Evolutionary conservation across 768 basidiomycete genomes (phyloP), one percentile per base, ranked within the genome.

Genomic region (button mushroom (Agaricus bisporus)): DNA sequence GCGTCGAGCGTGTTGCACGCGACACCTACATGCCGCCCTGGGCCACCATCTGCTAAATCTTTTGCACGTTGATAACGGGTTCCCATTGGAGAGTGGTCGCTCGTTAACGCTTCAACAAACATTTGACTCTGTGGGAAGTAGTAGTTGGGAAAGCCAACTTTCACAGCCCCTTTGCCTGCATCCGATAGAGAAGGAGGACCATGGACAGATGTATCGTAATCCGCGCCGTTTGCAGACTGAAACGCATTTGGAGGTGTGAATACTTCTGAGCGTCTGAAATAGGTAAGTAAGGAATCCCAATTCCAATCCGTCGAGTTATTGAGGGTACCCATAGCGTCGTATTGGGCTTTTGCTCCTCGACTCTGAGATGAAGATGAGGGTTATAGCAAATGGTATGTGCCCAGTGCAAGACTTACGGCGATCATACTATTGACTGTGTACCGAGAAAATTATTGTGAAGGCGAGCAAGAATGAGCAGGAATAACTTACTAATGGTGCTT

Each of bases 251-350:
- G 82, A 0, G 77, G 70, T 0, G 77, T 77, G 64, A 80, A 83
- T 20, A 70, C 73, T 61, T 87, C 85, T n/a, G 78, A 70, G 56
- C 72, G 70, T 58, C 74, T 73, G 69, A 80, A 77, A 57, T 65
- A 72, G 1, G 67, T 67, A 49, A 75, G 72, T 43, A 79, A 59
- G 22, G 58, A 63, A 43, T 74, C 66, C 77, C 78, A 80, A 2
- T 61, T 63, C 65, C 68, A 70, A 25, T 53, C 55, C 8, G 57
- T 53, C 39, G 66, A 65, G 56, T 64, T 58, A 56, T 66, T 65
- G 26, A 37, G 26, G 36, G 29, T 41, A 22, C 46, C 36, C 15
- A 20, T 32, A 54, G 64, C 59, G 45, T 71, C 65, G 52, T 71
- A 71, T 58, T 71, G 70, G 8, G 59, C 60, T 47, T 62, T 64